phyloP scores from a whole-genome alignment of 2,329 filamentous ascomycete species.

The Apiospora saccharicola region DNA sequence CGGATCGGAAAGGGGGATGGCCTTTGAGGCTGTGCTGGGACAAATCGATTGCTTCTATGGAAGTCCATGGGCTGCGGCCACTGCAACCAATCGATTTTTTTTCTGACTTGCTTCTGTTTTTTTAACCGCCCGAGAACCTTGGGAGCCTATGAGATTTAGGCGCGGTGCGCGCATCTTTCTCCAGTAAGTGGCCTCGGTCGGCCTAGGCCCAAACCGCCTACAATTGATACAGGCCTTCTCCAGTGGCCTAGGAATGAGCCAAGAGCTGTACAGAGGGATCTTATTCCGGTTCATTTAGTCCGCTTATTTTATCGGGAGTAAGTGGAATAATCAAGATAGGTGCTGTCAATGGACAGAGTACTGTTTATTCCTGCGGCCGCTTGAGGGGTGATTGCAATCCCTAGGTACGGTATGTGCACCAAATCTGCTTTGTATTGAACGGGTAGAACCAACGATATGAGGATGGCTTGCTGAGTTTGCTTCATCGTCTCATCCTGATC shows the following conservation, averaged over 20 bases:
- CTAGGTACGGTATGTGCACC: not conserved
- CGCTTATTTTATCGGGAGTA: too few relatives aligned
- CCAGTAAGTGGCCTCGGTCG: constrained; percentile 8
- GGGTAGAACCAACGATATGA: not conserved
- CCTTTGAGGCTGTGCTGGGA: constrained; percentile 21
- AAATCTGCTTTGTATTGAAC: not conserved
- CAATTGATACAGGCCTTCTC: not conserved
- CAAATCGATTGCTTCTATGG: constrained; percentile 1
- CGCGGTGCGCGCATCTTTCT: constrained; percentile 7
- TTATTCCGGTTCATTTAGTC: too few relatives aligned
- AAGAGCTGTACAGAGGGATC: not conserved
- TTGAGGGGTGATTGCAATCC: not conserved
- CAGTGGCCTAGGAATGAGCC: not conserved
- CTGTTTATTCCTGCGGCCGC: too few relatives aligned
- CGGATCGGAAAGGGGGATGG: constrained; percentile 17
- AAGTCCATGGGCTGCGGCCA: constrained; percentile 5
- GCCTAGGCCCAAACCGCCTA: constrained; percentile 8
- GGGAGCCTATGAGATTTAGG: constrained; percentile 1
- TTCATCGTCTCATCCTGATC: not conserved
- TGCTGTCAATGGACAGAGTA: too few relatives aligned
- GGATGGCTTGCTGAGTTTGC: not conserved
- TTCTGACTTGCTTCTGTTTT: not conserved
- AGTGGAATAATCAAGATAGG: too few relatives aligned
- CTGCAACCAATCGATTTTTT: constrained; percentile 4
- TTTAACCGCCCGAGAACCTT: constrained; percentile 7